These are phyloP conservation scores for Wickerhamomyces strasburgensis DNA, from an alignment of 805 yeast species.

Conservation along the genomic window DNA sequence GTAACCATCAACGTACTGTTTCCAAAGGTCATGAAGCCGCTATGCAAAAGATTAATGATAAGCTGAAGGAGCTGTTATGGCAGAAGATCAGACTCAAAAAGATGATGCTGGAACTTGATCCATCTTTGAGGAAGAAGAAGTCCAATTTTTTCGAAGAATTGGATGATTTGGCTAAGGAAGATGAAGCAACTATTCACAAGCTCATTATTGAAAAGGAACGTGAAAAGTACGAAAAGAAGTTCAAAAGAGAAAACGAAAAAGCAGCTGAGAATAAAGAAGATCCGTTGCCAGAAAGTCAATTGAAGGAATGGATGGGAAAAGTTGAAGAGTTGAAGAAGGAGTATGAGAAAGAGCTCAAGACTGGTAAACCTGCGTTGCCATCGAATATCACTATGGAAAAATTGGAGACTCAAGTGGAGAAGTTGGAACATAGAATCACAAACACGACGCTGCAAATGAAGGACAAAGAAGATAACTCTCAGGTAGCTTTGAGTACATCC, in stretches of 20 bases:
- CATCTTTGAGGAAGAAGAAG: constrained; percentile 42
- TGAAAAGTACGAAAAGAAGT: constrained; percentile 60
- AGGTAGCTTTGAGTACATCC: constrained; percentile 88
- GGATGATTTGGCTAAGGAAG: constrained; percentile 61
- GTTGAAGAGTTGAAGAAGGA: constrained; percentile 47
- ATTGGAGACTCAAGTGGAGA: constrained; percentile 63
- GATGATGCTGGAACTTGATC: constrained; percentile 65
- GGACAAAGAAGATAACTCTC: constrained; percentile 91
- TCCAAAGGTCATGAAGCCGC: constrained; percentile 78
- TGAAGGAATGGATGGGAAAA: constrained; percentile 53
- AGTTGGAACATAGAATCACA: constrained; percentile 63
- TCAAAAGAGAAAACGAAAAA: constrained; percentile 75
- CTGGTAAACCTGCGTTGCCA: constrained; percentile 55
- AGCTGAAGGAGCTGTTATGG: constrained; percentile 79
- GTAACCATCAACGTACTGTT: constrained; percentile 95
- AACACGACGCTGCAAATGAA: constrained; percentile 71
- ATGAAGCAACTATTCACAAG: constrained; percentile 52
- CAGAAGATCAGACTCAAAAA: constrained; percentile 69
- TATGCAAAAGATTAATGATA: constrained; percentile 73
- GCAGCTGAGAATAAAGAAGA: constrained; percentile 52
- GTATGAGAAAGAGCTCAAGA: constrained; percentile 52
- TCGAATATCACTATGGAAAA: constrained; percentile 52
- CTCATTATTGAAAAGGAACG: constrained; percentile 59
- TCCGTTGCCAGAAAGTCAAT: constrained; percentile 46
- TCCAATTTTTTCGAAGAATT: constrained; percentile 62